Percentiles rank a stretch among this genome's conserved stretches.
These are phyloP conservation scores for Flaveria sonorensis DNA, from an alignment of 129 eudicot species.

Conservation along the genomic window DNA sequence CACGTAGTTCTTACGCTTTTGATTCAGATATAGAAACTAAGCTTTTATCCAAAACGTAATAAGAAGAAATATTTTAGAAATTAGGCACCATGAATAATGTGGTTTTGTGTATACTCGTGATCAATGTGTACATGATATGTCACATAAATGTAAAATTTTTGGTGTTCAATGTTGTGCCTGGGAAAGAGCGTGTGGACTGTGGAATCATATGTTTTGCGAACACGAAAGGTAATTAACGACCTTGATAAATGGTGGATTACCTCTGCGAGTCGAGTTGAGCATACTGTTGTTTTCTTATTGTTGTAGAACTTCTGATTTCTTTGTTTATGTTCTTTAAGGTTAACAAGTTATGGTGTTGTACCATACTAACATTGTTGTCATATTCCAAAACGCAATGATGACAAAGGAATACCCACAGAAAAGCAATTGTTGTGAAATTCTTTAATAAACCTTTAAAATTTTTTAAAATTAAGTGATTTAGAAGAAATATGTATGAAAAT, in stretches of 20 bases:
- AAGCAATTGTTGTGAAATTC: too few relatives aligned
- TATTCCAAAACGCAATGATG: background rate
- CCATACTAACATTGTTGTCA: background rate
- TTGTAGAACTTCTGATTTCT: background rate
- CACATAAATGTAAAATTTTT: conserved; percentile 12
- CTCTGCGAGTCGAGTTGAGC: background rate
- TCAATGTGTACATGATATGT: conserved; percentile 29
- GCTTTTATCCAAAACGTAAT: conserved; percentile 14
- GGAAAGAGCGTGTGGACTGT: background rate
- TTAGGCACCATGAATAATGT: conserved; percentile 30
- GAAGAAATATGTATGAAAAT: too few relatives aligned
- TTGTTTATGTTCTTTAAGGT: background rate
- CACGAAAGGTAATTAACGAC: background rate
- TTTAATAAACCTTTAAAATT: too few relatives aligned
- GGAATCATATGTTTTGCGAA: background rate
- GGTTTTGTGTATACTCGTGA: conserved; percentile 29
- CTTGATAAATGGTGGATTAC: background rate
- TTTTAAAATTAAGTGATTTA: too few relatives aligned
- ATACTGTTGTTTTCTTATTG: background rate
- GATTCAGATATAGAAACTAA: conserved; percentile 17
- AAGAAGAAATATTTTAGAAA: conserved; percentile 19
- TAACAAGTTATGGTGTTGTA: background rate
- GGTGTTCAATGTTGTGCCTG: background rate
- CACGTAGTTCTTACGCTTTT: background rate
- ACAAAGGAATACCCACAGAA: too few relatives aligned